Evolutionary conservation across 116 monocot species (phyloP), one percentile per base, ranked within the genome.

Genomic region (Dioscorea cayenensis): DNA sequence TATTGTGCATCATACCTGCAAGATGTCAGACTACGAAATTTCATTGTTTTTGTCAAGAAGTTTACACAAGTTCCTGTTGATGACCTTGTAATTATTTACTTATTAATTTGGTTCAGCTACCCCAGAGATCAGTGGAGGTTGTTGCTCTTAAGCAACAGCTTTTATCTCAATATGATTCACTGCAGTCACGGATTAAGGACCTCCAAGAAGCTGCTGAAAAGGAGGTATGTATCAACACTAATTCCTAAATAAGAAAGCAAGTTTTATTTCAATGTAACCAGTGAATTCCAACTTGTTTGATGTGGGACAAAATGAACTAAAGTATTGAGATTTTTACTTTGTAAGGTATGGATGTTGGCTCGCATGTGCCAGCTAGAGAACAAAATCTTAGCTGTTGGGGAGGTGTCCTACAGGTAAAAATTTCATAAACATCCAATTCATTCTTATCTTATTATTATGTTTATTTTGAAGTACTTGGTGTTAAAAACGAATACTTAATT

Each of bases 361-460:
- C 88, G 97, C 22, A 97, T 97, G 94, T 87, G 81, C 76, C 93
- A 93, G 68, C 74, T 97, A 83, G 97, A 97, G 73, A 97, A 90
- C 77, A 97, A 97, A 80, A 97, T 97, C 77, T n/a, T 90, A 66
- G 89, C 94, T 19, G 84, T 97, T 38, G 97, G 97, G 65, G 90
- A 97, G 58, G 86, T 90, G 74, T 97, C 94, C 48, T 97, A 97
- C 62, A 94, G 97, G 97, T 97, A 82, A 69, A 32, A 14, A 63
- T 73, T 36, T 64, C 25, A 35, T 14, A 51, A 28, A 18, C 27
- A 16, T 61, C 13, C 5, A 0, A 52, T 52, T 43, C 0, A 0
- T 67, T 28, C 59, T 58, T 14, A 7, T 27, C 48, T 23, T 14
- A 21, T 25, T 55, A n/a, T n/a, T 66, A 51, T 23, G 28, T 65